Evolutionary conservation across 129 eudicot species (phyloP).

Genomic region (Chrysanthemum makinoi): DNA sequence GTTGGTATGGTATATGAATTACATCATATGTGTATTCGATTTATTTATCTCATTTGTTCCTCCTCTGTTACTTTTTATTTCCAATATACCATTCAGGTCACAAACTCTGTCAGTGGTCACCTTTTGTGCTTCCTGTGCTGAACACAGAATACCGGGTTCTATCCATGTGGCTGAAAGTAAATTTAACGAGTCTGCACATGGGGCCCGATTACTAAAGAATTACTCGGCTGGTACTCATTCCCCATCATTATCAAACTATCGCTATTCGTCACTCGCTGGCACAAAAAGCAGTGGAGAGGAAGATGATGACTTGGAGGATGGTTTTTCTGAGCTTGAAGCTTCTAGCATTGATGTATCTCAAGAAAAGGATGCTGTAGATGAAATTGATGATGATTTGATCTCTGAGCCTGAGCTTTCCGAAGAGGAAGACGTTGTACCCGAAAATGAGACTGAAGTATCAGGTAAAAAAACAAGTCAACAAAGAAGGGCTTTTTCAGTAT

Average conservation of each 20-base stretch:
- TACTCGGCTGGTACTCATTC: constrained; percentile 16
- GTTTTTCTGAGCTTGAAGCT: constrained; percentile 68
- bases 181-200: constrained; percentile 22
- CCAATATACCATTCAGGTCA: constrained; percentile 25
- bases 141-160: constrained; percentile 32
- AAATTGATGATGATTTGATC: constrained; percentile 28
- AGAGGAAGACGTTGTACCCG: constrained; percentile 23
- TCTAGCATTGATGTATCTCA: constrained; percentile 14
- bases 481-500: constrained; percentile 9
- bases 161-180: constrained; percentile 25
- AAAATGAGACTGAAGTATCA: constrained; percentile 10
- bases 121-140: constrained; percentile 35
- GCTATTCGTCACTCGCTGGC: constrained; percentile 57
- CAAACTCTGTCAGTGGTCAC: constrained; percentile 28
- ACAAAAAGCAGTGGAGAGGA: constrained; percentile 55
- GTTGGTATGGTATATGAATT: too few species aligned
- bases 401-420: constrained; percentile 45
- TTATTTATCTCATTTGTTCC: constrained; percentile 4
- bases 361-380: constrained; percentile 26
- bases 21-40: too few species aligned
- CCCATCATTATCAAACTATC: constrained; percentile 7
- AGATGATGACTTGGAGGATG: constrained; percentile 62
- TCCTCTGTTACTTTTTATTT: not conserved
- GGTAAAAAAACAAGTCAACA: constrained; percentile 7
- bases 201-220: constrained; percentile 21